Percentiles rank a stretch among this genome's conserved stretches.
These are phyloP conservation scores for Chrysanthemum seticuspe DNA, from an alignment of 129 eudicot genomes.

Conservation along the genomic window DNA sequence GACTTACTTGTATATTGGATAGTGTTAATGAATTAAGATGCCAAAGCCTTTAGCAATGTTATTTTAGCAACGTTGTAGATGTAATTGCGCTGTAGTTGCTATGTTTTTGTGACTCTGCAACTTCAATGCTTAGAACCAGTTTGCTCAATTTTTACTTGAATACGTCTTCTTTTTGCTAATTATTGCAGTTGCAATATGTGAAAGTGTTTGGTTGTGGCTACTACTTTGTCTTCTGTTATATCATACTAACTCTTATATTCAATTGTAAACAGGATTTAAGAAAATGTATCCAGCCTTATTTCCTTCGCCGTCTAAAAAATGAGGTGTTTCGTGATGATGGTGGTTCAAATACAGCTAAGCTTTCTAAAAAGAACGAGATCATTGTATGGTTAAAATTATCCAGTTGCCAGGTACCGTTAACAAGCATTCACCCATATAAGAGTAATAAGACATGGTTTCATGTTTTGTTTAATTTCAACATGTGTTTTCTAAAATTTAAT, in stretches of 20 bases:
- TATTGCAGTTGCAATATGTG: no score
- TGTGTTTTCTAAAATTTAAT: neutral
- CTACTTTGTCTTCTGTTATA: neutral
- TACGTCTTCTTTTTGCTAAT: no score
- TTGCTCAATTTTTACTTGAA: no score
- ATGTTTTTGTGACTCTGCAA: no score
- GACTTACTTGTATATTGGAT: neutral
- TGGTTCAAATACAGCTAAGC: conserved; percentile 44
- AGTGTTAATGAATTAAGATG: neutral
- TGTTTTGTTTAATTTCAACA: neutral
- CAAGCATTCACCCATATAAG: neutral
- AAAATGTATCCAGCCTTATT: conserved; percentile 88
- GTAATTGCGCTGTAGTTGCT: no score
- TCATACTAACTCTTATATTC: neutral
- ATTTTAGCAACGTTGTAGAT: no score
- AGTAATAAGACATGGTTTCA: neutral
- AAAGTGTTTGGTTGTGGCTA: no score
- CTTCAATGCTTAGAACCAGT: no score
- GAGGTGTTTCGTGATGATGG: conserved; percentile 75
- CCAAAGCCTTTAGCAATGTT: no score
- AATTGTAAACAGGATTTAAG: conserved; percentile 66
- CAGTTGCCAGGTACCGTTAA: conserved; percentile 60
- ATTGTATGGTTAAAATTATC: conserved; percentile 86
- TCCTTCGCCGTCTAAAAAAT: conserved; percentile 78
- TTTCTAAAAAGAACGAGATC: conserved; percentile 88